Evolutionary conservation across 371 early-diverging fungal genomes (phyloP).

Genomic region (Coelomomyces lativittatus): DNA sequence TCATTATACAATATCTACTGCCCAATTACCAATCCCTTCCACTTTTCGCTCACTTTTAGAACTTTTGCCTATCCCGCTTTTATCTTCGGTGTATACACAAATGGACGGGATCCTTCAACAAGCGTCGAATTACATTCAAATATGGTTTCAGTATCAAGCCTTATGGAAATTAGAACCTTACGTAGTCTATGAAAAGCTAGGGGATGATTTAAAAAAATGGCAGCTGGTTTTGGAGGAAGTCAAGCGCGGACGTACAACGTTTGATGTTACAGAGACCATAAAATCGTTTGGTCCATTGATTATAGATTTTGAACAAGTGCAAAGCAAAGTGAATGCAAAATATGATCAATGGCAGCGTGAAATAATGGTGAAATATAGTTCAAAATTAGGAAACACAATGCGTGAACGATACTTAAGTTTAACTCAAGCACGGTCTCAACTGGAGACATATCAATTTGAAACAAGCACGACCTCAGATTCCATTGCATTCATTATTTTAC

Average conservation of each 20-base stretch:
- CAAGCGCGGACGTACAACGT: conserved; percentile 77
- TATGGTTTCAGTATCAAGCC: conserved; percentile 93
- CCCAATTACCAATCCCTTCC: conserved; percentile 15
- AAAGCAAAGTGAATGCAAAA: conserved; percentile 88
- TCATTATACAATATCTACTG: conserved; percentile 62
- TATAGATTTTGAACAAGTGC: conserved; percentile 90
- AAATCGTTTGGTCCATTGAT: conserved; percentile 71
- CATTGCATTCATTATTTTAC: conserved; percentile 83
- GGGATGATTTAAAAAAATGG: conserved; percentile 80
- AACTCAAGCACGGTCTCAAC: conserved; percentile 57
- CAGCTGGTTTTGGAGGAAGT: conserved; percentile 82
- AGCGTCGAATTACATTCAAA: conserved; percentile 66
- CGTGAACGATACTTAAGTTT: conserved; percentile 58
- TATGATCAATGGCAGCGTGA: conserved; percentile 96
- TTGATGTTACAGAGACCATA: conserved; percentile 82
- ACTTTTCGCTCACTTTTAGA: conserved; percentile 58
- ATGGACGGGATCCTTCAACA: conserved; percentile 62
- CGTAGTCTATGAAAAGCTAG: conserved; percentile 61
- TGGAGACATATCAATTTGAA: conserved; percentile 67
- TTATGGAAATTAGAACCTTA: conserved; percentile 88
- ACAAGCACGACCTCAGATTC: conserved; percentile 73
- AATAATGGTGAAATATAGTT: conserved; percentile 74
- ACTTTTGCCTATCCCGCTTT: conserved; percentile 45
- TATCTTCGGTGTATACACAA: conserved; percentile 58
- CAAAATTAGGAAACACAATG: conserved; percentile 64